These are phyloP conservation scores for Globisporangium mamillatum DNA, from an alignment of 352 stramenopile genomes.

Conservation along the genomic window DNA sequence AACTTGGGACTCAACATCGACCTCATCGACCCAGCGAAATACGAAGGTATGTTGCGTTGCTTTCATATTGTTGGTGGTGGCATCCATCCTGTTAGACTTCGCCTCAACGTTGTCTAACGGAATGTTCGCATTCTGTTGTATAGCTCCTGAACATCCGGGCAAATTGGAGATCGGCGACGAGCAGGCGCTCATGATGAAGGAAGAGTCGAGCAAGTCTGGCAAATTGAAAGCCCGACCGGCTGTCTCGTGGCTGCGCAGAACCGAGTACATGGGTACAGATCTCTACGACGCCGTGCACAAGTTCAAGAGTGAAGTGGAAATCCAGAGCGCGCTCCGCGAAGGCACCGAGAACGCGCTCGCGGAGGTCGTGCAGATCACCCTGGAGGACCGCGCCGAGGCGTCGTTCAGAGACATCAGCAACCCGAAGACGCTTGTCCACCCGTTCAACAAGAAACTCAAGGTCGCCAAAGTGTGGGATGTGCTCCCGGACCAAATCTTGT, in stretches of 20 bases:
- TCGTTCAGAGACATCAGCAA: slow-evolving; percentile 77
- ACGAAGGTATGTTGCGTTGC: slow-evolving; percentile 50
- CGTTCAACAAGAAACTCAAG: slow-evolving; percentile 83
- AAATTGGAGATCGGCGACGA: slow-evolving; percentile 72
- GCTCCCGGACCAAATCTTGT: slow-evolving; percentile 73
- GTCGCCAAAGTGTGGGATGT: slow-evolving; percentile 81
- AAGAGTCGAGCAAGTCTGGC: slow-evolving; percentile 42
- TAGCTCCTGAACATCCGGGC: slow-evolving; percentile 46
- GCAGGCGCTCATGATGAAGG: slow-evolving; percentile 79
- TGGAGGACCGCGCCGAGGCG: slow-evolving; percentile 77
- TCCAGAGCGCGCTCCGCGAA: slow-evolving; percentile 78
- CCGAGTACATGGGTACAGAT: slow-evolving; percentile 86
- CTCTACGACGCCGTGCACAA: slow-evolving; percentile 84
- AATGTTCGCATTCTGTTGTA: not conserved
- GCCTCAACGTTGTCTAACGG: not conserved
- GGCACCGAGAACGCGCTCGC: slow-evolving; percentile 77
- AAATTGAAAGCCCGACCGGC: slow-evolving; percentile 65
- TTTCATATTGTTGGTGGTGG: not conserved
- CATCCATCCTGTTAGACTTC: not conserved
- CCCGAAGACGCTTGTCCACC: slow-evolving; percentile 64
- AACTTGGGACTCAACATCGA: slow-evolving; percentile 80
- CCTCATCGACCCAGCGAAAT: slow-evolving; percentile 84
- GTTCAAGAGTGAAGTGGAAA: slow-evolving; percentile 86
- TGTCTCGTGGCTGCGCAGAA: slow-evolving; percentile 79
- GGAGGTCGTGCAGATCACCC: slow-evolving; percentile 61